Conservation (phyloP, 495 filamentous ascomycete species). For the Penicillium arizonense region DNA sequence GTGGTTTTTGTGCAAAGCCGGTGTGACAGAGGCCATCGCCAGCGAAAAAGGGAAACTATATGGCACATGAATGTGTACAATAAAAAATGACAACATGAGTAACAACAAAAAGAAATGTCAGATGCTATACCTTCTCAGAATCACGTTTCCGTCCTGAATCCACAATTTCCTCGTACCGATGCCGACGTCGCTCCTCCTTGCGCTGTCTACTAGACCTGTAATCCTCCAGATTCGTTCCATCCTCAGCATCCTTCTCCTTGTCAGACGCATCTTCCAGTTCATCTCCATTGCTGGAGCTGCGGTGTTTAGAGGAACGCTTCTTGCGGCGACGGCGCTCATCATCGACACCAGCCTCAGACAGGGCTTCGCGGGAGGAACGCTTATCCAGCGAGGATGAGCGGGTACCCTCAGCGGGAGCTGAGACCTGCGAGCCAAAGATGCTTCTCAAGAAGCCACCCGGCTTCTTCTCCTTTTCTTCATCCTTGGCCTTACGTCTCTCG, state of each 20-base stretch:
- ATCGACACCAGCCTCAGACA: constrained; percentile 39
- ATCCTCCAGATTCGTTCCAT: constrained; percentile 34
- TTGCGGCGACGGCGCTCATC: constrained; percentile 45
- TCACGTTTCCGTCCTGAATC: constrained; percentile 32
- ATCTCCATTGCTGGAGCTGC: constrained; percentile 35
- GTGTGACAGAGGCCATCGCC: constrained; percentile 8
- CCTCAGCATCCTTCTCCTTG: constrained; percentile 21
- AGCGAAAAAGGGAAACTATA: constrained; percentile 25
- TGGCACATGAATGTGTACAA: constrained; percentile 32
- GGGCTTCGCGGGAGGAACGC: constrained; percentile 33
- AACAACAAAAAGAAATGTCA: constrained; percentile 32
- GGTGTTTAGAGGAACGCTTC: constrained; percentile 36
- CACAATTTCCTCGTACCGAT: constrained; percentile 37
- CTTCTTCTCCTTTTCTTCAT: constrained; percentile 34
- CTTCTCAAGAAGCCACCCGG: constrained; percentile 35
- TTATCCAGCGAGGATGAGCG: constrained; percentile 35
- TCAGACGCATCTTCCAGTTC: constrained; percentile 23
- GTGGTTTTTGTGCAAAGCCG: constrained; percentile 19
- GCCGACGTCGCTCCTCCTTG: constrained; percentile 40
- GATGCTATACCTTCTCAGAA: constrained; percentile 49
- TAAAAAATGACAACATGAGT: constrained; percentile 24
- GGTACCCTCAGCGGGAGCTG: constrained; percentile 30
- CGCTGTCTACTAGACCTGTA: constrained; percentile 37
- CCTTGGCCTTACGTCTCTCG: constrained; percentile 28
- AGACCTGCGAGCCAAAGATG: constrained; percentile 39